Evolutionary conservation across 305 asterid genomes (phyloP).

Genomic region (Coffea humblotiana): DNA sequence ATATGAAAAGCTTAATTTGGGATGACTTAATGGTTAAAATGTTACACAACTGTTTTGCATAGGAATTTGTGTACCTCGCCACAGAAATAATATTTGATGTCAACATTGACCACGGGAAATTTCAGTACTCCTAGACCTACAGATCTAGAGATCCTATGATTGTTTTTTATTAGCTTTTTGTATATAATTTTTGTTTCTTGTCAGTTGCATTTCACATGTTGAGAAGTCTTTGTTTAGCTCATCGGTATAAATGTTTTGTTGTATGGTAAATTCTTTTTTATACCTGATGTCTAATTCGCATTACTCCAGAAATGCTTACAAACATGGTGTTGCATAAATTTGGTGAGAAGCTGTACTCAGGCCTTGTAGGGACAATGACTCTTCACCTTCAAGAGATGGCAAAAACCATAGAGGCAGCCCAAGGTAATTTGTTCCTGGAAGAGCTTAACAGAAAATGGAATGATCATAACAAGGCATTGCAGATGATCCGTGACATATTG

Average conservation of each 20-base stretch:
- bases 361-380: conserved; percentile 47
- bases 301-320: conserved; percentile 44
- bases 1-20: not conserved
- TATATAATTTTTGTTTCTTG: not conserved
- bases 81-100: not conserved
- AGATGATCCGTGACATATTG: conserved; percentile 51
- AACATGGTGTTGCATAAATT: conserved; percentile 53
- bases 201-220: not conserved
- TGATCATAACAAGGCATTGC: conserved; percentile 51
- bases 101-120: not conserved
- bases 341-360: conserved; percentile 50
- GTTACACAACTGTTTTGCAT: not conserved
- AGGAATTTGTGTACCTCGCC: not conserved
- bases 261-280: not conserved
- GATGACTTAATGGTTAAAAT: not conserved
- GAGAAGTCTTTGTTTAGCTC: not conserved
- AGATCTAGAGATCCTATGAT: not conserved
- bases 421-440: conserved; percentile 43
- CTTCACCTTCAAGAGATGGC: conserved; percentile 44
- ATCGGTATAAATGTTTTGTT: not conserved
- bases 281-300: conserved; percentile 2
- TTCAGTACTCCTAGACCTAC: no score
- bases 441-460: conserved; percentile 50
- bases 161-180: not conserved
- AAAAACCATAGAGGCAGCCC: conserved; percentile 37